Percentiles rank a stretch among this genome's conserved stretches.
Evolutionary conservation across 148 eudicot genomes (phyloP).

Genomic region (Rhododendron williamsianum): DNA sequence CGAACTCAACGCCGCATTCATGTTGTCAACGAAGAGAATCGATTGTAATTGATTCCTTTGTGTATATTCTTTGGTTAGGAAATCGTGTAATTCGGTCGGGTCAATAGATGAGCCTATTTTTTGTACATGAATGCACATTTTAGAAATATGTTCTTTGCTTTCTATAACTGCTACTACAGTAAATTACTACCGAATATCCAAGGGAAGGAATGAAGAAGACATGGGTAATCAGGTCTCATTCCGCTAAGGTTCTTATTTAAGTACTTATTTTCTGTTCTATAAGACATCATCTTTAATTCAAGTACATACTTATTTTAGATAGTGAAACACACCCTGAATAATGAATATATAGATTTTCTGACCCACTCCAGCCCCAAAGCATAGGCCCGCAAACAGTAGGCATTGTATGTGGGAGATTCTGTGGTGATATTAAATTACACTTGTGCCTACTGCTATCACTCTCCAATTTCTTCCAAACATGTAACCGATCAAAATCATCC

Average conservation of each 20-base stretch:
- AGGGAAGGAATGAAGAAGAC: not conserved
- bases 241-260: too few species aligned
- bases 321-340: not conserved
- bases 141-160: not conserved
- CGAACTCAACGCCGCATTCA: not conserved
- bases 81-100: constrained; percentile 4
- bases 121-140: not conserved
- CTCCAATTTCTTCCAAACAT: not conserved
- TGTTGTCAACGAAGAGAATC: not conserved
- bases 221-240: too few species aligned
- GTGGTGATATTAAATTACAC: not conserved
- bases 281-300: too few species aligned
- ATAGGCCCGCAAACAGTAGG: too few species aligned
- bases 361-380: not conserved
- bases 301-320: too few species aligned
- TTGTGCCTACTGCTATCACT: not conserved
- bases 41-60: not conserved
- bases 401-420: not conserved
- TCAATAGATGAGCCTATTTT: constrained; percentile 2
- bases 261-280: too few species aligned
- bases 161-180: not conserved
- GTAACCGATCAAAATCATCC: not conserved
- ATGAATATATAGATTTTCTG: not conserved
- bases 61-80: not conserved
- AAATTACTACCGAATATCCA: not conserved